A percentile compares a stretch with the other conserved stretches of the same genome.
phyloP scores from a whole-genome alignment of 2,329 filamentous ascomycete genomes.

The Daldinia eschscholtzii region DNA sequence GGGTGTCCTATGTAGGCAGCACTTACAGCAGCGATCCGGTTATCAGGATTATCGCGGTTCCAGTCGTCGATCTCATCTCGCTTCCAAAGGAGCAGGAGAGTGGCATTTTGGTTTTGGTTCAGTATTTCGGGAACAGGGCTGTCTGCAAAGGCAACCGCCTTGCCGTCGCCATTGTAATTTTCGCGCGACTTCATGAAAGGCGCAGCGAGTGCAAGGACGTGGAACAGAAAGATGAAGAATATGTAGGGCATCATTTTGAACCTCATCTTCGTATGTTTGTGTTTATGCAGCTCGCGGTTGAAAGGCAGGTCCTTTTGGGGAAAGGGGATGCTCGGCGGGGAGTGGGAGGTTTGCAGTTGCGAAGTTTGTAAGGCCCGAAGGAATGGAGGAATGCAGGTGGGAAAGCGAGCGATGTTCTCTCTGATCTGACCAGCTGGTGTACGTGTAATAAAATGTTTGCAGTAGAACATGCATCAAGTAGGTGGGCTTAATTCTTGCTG shows the following conservation, averaged over 20 bases:
- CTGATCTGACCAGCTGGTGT: not conserved
- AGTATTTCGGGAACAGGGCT: not conserved
- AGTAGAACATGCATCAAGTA: not conserved
- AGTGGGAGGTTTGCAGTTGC: no score
- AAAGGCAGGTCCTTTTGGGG: not conserved
- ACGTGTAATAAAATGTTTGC: not conserved
- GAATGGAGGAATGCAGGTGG: not conserved
- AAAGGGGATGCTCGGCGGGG: no score
- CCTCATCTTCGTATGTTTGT: not conserved
- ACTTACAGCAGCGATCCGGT: constrained; percentile 25
- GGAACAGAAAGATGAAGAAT: constrained; percentile 6
- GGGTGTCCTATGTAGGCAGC: not conserved
- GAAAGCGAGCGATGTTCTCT: no score
- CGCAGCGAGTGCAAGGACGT: constrained; percentile 7
- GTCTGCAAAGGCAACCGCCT: not conserved
- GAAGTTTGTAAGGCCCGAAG: not conserved
- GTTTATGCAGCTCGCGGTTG: not conserved
- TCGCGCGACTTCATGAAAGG: not conserved
- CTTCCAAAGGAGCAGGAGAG: not conserved
- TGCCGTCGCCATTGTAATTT: not conserved
- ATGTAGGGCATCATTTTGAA: constrained; percentile 15
- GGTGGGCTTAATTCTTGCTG: not conserved
- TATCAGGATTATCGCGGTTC: constrained; percentile 12
- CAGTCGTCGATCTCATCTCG: constrained; percentile 27
- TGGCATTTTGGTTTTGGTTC: not conserved